These are phyloP conservation scores for Pisolithus marmoratus DNA, from an alignment of 768 basidiomycete species.

Conservation along the genomic window DNA sequence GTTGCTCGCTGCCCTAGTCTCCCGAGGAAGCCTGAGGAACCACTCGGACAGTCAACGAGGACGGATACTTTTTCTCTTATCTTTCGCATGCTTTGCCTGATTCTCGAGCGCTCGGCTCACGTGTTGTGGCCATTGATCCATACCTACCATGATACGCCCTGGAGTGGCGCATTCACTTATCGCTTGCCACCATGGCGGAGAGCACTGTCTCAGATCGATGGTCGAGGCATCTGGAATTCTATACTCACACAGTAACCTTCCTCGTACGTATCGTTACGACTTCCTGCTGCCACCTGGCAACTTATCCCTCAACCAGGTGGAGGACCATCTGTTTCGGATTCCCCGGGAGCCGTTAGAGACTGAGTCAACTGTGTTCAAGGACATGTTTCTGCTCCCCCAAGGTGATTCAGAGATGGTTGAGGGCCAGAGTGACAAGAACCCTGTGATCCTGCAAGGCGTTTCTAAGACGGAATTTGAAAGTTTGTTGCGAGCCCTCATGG, in stretches of 20 bases:
- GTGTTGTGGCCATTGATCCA: too few relatives aligned
- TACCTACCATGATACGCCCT: too few relatives aligned
- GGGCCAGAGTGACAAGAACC: slow-evolving; percentile 10
- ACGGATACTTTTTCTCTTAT: too few relatives aligned
- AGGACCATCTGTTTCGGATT: slow-evolving; percentile 15
- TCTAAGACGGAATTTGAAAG: slow-evolving; percentile 13
- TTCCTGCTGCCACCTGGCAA: neutral
- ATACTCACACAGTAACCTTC: slow-evolving; percentile 12
- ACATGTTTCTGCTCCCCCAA: slow-evolving; percentile 16
- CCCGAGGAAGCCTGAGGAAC: too few relatives aligned
- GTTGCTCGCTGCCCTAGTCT: too few relatives aligned
- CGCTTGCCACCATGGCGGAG: too few relatives aligned
- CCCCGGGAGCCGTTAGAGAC: slow-evolving; percentile 12
- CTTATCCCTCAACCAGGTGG: slow-evolving; percentile 9
- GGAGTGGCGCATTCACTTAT: too few relatives aligned
- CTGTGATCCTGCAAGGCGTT: slow-evolving; percentile 11
- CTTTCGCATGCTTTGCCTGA: too few relatives aligned
- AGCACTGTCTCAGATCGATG: neutral
- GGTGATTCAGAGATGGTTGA: slow-evolving; percentile 1
- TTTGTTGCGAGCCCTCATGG: slow-evolving; percentile 10
- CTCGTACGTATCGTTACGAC: neutral
- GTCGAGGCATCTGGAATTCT: slow-evolving; percentile 4
- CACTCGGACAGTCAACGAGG: too few relatives aligned
- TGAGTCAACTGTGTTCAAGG: slow-evolving; percentile 14
- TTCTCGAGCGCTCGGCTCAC: too few relatives aligned